Conservation (phyloP, 169 alveolate genomes). For the Theileria parva region DNA sequence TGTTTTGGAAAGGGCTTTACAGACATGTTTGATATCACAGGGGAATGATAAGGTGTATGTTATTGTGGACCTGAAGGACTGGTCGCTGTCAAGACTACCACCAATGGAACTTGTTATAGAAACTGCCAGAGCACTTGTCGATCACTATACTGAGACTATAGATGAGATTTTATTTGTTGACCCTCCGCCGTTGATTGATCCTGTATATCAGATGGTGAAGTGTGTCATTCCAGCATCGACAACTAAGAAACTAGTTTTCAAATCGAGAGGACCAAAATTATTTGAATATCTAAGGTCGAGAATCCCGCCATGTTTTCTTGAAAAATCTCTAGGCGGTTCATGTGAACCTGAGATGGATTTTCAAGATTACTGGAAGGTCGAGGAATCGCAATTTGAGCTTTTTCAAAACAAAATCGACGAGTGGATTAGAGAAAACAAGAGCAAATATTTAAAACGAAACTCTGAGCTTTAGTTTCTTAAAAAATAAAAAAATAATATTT, state of each 20-base stretch:
- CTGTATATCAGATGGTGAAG: slow-evolving; percentile 60
- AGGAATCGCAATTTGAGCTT: not conserved
- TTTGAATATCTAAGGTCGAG: slow-evolving; percentile 6
- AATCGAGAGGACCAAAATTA: slow-evolving; percentile 38
- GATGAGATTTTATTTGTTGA: slow-evolving; percentile 56
- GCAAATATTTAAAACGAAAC: slow-evolving; percentile 11
- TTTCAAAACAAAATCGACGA: slow-evolving; percentile 22
- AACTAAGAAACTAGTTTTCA: slow-evolving; percentile 41
- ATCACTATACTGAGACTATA: slow-evolving; percentile 54
- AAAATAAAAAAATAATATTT: not conserved
- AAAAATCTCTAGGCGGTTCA: slow-evolving; percentile 53
- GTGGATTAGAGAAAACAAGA: slow-evolving; percentile 31
- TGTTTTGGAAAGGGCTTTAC: slow-evolving; percentile 39
- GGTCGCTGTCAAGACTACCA: slow-evolving; percentile 59
- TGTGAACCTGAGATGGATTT: slow-evolving; percentile 32
- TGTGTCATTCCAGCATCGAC: slow-evolving; percentile 53
- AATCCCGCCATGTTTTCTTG: slow-evolving; percentile 25
- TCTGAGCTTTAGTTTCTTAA: not conserved
- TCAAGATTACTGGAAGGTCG: slow-evolving; percentile 43
- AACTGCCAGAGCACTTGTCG: slow-evolving; percentile 53
- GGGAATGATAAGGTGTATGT: slow-evolving; percentile 63
- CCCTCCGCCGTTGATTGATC: slow-evolving; percentile 48
- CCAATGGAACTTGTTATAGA: slow-evolving; percentile 54
- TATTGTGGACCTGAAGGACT: slow-evolving; percentile 49
- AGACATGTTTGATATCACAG: slow-evolving; percentile 12